phyloP scores from a whole-genome alignment of 2,329 filamentous ascomycete genomes.

The Aureobasidium namibiae region DNA sequence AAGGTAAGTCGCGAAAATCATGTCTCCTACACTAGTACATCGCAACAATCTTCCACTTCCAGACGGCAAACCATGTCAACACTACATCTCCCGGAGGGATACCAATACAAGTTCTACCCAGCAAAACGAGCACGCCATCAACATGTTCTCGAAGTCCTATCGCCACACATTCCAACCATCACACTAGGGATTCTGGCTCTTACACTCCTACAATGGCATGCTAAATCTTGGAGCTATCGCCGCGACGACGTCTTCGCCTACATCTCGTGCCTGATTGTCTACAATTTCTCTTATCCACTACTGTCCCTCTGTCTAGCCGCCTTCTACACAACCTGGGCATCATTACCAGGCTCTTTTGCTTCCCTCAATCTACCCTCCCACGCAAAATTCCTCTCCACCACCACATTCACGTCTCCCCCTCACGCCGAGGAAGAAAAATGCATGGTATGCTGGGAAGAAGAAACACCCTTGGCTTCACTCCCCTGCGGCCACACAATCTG shows the following conservation, averaged over 20 bases:
- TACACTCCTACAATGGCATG: neutral
- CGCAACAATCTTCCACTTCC: neutral
- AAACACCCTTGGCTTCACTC: neutral
- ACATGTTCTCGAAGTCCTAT: neutral
- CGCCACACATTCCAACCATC: neutral
- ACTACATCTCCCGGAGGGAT: neutral
- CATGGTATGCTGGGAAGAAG: neutral
- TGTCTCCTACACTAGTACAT: neutral
- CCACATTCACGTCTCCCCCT: neutral
- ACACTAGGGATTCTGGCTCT: neutral
- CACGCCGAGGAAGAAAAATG: neutral
- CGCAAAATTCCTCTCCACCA: neutral
- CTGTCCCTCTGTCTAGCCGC: neutral
- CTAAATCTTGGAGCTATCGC: neutral
- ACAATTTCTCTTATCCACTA: neutral
- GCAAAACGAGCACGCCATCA: neutral
- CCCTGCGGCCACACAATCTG: neutral
- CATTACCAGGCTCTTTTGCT: neutral
- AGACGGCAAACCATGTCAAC: neutral
- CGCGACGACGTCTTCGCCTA: neutral
- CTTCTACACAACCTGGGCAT: neutral
- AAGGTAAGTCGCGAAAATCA: neutral
- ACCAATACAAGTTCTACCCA: neutral
- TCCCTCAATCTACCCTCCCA: neutral
- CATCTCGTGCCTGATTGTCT: neutral